phyloP scores from a whole-genome alignment of 2,329 filamentous ascomycete species.

The Acrocalymma vagum region DNA sequence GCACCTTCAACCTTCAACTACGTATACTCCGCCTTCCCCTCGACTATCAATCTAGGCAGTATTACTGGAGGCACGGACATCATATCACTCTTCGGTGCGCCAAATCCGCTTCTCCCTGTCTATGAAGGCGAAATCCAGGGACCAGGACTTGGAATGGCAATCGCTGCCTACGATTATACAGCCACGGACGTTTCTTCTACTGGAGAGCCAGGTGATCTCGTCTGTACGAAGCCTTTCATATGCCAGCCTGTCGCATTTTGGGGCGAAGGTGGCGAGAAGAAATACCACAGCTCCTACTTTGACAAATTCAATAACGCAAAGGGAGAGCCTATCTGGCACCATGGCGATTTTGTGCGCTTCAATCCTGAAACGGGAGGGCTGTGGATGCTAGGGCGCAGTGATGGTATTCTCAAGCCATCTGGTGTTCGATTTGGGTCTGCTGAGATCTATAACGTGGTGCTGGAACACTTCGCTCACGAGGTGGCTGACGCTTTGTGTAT shows the following conservation, averaged over 20 bases:
- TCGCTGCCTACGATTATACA: constrained; percentile 60
- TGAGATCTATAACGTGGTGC: constrained; percentile 95
- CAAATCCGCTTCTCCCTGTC: constrained; percentile 66
- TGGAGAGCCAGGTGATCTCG: constrained; percentile 83
- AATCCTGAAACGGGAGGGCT: constrained; percentile 78
- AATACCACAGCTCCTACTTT: constrained; percentile 88
- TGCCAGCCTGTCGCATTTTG: constrained; percentile 93
- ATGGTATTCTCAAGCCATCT: constrained; percentile 90
- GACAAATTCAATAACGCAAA: constrained; percentile 71
- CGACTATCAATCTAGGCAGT: constrained; percentile 83
- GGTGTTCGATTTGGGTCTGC: constrained; percentile 92
- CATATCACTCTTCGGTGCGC: constrained; percentile 90
- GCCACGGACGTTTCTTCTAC: constrained; percentile 66
- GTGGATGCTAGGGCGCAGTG: constrained; percentile 89
- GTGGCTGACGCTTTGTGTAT: constrained; percentile 90
- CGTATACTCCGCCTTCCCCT: constrained; percentile 83
- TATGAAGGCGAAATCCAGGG: constrained; percentile 61
- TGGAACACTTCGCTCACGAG: constrained; percentile 79
- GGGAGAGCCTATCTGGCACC: constrained; percentile 77
- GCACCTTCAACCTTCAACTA: constrained; percentile 93
- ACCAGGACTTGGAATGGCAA: constrained; percentile 60
- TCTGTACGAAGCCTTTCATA: constrained; percentile 86
- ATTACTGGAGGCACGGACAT: constrained; percentile 98
- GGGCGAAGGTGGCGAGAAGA: constrained; percentile 73
- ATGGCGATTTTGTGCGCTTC: constrained; percentile 87